Conservation (phyloP, 345 rosid species). For the Rhodamnia argentea region DNA sequence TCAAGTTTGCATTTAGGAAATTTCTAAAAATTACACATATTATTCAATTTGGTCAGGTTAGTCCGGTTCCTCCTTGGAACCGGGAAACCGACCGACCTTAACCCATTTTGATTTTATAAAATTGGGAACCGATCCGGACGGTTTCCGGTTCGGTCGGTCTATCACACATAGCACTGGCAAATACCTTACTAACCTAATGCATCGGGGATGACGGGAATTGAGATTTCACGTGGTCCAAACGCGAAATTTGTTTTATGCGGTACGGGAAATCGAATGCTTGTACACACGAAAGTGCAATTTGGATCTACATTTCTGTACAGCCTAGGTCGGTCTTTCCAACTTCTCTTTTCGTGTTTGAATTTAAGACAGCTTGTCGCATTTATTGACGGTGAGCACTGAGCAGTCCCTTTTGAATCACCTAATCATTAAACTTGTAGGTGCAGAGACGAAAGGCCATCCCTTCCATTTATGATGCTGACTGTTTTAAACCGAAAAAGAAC, state of each 20-base stretch:
- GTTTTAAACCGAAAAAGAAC: too few relatives aligned
- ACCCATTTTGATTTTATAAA: too few relatives aligned
- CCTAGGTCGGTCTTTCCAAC: not conserved
- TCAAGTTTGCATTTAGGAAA: too few relatives aligned
- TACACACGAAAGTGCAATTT: not conserved
- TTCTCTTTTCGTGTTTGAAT: not conserved
- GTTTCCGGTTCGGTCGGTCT: too few relatives aligned
- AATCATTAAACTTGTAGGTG: not conserved
- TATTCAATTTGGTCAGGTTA: too few relatives aligned
- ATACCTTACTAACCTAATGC: not conserved
- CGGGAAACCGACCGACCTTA: too few relatives aligned
- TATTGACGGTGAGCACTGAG: not conserved
- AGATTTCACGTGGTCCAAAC: not conserved
- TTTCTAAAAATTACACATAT: too few relatives aligned
- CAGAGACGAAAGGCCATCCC: not conserved
- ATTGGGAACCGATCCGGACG: too few relatives aligned
- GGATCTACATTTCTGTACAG: not conserved
- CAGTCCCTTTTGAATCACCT: not conserved
- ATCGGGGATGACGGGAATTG: too few relatives aligned
- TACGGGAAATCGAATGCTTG: not conserved
- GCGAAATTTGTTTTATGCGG: not conserved
- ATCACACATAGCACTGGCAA: not conserved
- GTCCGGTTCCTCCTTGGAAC: too few relatives aligned
- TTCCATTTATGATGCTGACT: not conserved
- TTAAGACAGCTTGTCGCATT: not conserved